These are phyloP conservation scores for Sporothrix luriei DNA, from an alignment of 2,329 filamentous ascomycete genomes.

Conservation along the genomic window DNA sequence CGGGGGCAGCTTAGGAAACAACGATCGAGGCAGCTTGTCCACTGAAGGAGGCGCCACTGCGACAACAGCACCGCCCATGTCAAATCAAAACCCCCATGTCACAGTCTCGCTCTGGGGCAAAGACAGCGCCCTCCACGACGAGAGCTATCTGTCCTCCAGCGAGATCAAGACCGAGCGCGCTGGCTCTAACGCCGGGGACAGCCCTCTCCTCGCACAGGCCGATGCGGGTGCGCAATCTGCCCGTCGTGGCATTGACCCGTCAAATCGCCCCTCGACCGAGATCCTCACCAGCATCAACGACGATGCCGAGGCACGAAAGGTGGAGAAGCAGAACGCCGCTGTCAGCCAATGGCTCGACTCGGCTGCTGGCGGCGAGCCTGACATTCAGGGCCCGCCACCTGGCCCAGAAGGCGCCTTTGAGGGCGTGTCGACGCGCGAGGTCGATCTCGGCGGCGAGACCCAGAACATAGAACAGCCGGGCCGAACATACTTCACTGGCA, in stretches of 20 bases:
- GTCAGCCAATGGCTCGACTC: conserved; percentile 56
- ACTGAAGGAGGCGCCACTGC: conserved; percentile 54
- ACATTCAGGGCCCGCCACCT: neutral
- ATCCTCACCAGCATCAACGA: conserved; percentile 54
- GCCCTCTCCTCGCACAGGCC: neutral
- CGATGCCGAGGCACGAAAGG: conserved; percentile 47
- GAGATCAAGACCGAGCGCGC: conserved; percentile 28
- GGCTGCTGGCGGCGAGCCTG: conserved; percentile 35
- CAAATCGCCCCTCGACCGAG: conserved; percentile 49
- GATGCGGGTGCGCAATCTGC: neutral
- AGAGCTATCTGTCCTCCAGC: conserved; percentile 37
- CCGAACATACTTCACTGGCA: conserved; percentile 53
- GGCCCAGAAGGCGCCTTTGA: conserved; percentile 39
- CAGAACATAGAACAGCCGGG: conserved; percentile 54
- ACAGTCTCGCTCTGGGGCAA: conserved; percentile 60
- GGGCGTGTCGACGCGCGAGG: conserved; percentile 47
- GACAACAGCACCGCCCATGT: conserved; percentile 46
- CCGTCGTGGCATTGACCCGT: conserved; percentile 51
- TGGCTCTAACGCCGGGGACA: conserved; percentile 1
- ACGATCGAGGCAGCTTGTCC: conserved; percentile 41
- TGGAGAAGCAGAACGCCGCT: conserved; percentile 52
- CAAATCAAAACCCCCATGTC: conserved; percentile 56
- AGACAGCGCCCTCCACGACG: conserved; percentile 40
- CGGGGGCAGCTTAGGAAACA: conserved; percentile 40
- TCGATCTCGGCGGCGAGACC: conserved; percentile 52